Evolutionary conservation across 139 green algal genomes (phyloP), one percentile per base, ranked within the genome.

Genomic region (Tetraselmis chui): DNA sequence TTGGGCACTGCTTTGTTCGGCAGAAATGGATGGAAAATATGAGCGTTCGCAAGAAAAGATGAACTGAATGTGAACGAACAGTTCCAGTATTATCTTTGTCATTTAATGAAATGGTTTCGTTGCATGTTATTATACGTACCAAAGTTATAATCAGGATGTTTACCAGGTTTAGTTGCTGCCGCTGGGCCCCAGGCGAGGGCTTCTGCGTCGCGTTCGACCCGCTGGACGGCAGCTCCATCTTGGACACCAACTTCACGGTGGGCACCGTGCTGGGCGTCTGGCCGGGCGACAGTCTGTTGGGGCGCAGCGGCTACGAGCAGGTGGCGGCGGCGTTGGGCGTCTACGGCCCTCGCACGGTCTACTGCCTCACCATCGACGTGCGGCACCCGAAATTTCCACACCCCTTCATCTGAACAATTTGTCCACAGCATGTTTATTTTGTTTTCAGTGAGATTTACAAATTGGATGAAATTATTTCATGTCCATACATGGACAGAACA

Each of bases 181-280:
- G n/a, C 2, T 83, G 24, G 30, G 29, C 23, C 76, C 30, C 84
- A 89, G 90, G 94, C 23, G 78, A 86, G 74, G 93, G 92, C 85
- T 98, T 94, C 92, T 95, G 84, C 77, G 95, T 98, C 24, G 94
- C 94, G 30, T 98, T 98, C 83, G 95, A 98, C 90, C 95, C 95
- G 58, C 92, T 98, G 77, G 95, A 98, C 82, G 95, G 95, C 85
- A 96, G 90, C 81, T 97, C 93, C 88, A 97, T 98, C 80, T 92
- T 98, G 28, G 95, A 98, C 92, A 98, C 94, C 84, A 98, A 98
- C 94, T 98, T 98, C 84, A 89, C 94, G 0, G 95, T 97, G 22
- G 94, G 95, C 85, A 98, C 94, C 86, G 97, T 98, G 89, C 96
- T 98, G 59, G 95, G 94, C 76, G 91, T 98, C 59, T 98, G 94